phyloP scores from a whole-genome alignment of 2,329 filamentous ascomycete genomes.

The Fusarium napiforme region DNA sequence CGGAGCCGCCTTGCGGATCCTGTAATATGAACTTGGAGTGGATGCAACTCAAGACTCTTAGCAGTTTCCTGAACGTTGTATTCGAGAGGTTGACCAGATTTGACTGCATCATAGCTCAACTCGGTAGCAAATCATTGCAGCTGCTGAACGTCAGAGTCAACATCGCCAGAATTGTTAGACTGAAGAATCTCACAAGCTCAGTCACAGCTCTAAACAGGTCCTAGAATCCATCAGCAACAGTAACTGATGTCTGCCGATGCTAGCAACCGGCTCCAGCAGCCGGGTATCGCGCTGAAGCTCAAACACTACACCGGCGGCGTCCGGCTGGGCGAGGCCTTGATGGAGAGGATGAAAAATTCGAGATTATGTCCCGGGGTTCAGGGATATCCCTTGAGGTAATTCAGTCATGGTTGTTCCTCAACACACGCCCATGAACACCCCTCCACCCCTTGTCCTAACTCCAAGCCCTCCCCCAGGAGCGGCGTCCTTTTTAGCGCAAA shows the following conservation, averaged over 20 bases:
- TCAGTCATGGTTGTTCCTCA: conserved; percentile 24
- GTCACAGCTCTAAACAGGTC: conserved; percentile 3
- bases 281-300: conserved; percentile 39
- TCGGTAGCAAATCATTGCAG: not conserved
- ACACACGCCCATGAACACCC: conserved; percentile 31
- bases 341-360: conserved; percentile 40
- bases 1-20: conserved; percentile 41
- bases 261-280: conserved; percentile 42
- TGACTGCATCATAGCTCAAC: conserved; percentile 15
- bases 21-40: conserved; percentile 25
- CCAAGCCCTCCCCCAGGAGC: conserved; percentile 37
- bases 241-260: conserved; percentile 29
- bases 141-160: not conserved
- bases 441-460: conserved; percentile 39
- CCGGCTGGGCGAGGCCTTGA: conserved; percentile 41
- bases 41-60: conserved; percentile 23
- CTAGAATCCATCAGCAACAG: not conserved
- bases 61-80: conserved; percentile 21
- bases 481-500: conserved; percentile 44
- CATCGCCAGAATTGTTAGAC: not conserved
- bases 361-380: conserved; percentile 43
- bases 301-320: conserved; percentile 41
- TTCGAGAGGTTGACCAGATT: conserved; percentile 7
- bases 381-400: conserved; percentile 38
- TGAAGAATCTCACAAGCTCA: conserved; percentile 11